These are phyloP conservation scores for Penicillium palitans DNA, from an alignment of 2,329 filamentous ascomycete genomes.

Conservation along the genomic window DNA sequence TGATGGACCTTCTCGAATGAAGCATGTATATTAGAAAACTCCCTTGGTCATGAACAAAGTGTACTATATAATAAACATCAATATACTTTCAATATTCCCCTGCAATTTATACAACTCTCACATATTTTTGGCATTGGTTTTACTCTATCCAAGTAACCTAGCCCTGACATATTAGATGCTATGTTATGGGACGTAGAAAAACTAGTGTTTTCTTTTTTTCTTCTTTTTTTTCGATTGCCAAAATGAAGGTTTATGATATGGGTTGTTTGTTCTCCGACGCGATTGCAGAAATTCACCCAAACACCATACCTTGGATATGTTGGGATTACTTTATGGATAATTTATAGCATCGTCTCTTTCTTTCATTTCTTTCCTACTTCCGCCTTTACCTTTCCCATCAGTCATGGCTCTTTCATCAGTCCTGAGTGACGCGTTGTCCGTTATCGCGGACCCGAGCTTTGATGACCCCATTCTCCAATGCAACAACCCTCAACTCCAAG, in stretches of 20 bases:
- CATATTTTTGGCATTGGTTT: background rate
- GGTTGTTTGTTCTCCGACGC: background rate
- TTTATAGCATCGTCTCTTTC: background rate
- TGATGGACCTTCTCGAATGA: conserved; percentile 45
- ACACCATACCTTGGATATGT: background rate
- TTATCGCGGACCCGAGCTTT: conserved; percentile 29
- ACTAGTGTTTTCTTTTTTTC: too few species aligned
- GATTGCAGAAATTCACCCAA: background rate
- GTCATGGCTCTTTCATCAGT: conserved; percentile 28
- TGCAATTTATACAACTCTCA: background rate
- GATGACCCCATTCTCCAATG: conserved; percentile 43
- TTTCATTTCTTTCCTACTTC: background rate
- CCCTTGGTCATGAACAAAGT: conserved; percentile 4
- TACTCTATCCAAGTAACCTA: background rate
- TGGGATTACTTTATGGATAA: background rate
- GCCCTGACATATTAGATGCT: background rate
- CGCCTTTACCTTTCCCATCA: background rate
- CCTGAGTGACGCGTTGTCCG: conserved; percentile 27
- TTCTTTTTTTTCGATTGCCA: background rate
- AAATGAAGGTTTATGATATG: background rate
- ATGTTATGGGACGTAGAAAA: background rate
- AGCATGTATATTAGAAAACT: conserved; percentile 16
- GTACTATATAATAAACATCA: conserved; percentile 12
- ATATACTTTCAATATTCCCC: background rate
- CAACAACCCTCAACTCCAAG: conserved; percentile 20